Conservation (phyloP, 2,329 filamentous ascomycete species). For the Colletotrichum truncatum region DNA sequence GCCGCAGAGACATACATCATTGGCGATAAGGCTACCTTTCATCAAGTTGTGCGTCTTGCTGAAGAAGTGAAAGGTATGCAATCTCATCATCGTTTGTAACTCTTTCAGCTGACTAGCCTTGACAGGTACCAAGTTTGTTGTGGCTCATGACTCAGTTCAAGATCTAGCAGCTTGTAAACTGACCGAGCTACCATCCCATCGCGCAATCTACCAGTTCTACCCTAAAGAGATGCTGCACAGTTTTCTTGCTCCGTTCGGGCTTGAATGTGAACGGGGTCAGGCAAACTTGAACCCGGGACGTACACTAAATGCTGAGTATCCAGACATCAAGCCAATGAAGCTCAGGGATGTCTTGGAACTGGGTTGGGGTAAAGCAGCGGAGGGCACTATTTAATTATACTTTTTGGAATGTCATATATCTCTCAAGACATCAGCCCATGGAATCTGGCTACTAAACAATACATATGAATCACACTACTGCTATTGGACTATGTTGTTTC, state of each 20-base stretch:
- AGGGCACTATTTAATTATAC: neutral
- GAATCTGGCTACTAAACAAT: too few species aligned
- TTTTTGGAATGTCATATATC: neutral
- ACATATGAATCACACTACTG: too few species aligned
- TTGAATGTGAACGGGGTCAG: neutral
- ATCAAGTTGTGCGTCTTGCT: conserved; percentile 50
- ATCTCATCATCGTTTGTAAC: accelerated
- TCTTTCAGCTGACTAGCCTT: neutral
- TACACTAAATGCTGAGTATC: neutral
- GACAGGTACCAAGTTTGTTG: neutral
- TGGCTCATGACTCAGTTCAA: neutral
- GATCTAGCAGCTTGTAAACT: neutral
- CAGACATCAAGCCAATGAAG: neutral
- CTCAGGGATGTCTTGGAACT: neutral
- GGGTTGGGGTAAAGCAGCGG: neutral
- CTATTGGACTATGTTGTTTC: too few species aligned
- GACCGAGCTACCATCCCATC: neutral
- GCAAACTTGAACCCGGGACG: neutral
- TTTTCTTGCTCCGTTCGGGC: neutral
- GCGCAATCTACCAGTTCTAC: conserved; percentile 32
- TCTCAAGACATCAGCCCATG: neutral
- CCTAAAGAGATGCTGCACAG: conserved; percentile 23
- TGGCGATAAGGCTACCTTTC: conserved; percentile 52
- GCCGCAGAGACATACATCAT: conserved; percentile 43
- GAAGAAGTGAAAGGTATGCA: neutral